Evolutionary conservation across 805 yeast genomes (phyloP), one percentile per base, ranked within the genome.

Genomic region (Candida taoyuanica): DNA sequence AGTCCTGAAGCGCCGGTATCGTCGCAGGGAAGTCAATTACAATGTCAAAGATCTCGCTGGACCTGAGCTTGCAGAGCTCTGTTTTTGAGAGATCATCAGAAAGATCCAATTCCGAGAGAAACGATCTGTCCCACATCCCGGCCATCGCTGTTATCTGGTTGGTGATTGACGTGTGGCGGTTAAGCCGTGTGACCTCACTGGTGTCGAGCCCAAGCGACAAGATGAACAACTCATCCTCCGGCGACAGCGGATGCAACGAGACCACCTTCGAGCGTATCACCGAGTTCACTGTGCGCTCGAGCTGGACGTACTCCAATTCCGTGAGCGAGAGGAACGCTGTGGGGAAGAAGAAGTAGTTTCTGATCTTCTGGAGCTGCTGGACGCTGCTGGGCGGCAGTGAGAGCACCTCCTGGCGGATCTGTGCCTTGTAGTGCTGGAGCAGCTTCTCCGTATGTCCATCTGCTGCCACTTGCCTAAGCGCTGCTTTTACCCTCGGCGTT

Each of bases 31-130:
- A 81, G 25, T 63, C 60, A 1, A 63, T 44, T 0, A 84, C 74
- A 18, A 85, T 70, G 20, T 74, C 75, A 51, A 70, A 81, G 7
- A 81, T 70, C 50, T 85, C 87, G 1, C 52, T 44, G 1, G 70
- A 73, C 41, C 93, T 62, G 29, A 80, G 59, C n/a, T 47, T 48
- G 5, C 50, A 36, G 2, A 57, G 29, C 17, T 53, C 49, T 4
- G 30, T 25, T 18, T 20, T 37, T 3, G 46, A 18, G 1, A 43
- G 18, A 4, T 40, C 48, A 17, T 42, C 48, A 11, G 30, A 15
- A 2, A 29, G 23, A 5, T 45, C 44, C 3, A 46, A 26, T 18
- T 43, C 36, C 2, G 33, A 29, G n/a, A 45, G 29, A 16, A 51
- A 24, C 3, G 56, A 41, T 13, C 23, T 19, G 17, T 48, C 36